Conservation (phyloP, 2,329 filamentous ascomycete genomes). For the Paecilomyces sp. region DNA sequence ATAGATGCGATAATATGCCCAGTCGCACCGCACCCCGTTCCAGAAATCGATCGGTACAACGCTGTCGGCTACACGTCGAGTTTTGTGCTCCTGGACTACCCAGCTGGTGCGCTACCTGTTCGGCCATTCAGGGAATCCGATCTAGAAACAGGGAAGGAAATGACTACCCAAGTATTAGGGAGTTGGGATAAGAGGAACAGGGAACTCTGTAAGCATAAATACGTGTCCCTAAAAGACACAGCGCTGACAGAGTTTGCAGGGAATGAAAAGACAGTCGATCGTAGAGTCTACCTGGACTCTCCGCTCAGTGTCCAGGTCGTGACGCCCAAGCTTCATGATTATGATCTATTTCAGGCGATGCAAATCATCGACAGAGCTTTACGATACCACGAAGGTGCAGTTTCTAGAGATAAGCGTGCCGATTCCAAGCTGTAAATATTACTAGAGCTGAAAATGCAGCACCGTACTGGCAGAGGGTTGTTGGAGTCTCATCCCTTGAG, state of each 20-base stretch:
- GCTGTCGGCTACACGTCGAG: slow-evolving; percentile 55
- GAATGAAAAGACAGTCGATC: slow-evolving; percentile 44
- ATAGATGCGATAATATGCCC: slow-evolving; percentile 59
- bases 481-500: too few relatives aligned
- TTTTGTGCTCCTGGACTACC: slow-evolving; percentile 57
- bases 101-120: slow-evolving; percentile 52
- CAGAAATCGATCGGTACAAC: slow-evolving; percentile 56
- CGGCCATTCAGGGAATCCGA: slow-evolving; percentile 44
- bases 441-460: too few relatives aligned
- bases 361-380: slow-evolving; percentile 40
- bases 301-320: slow-evolving; percentile 52
- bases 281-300: slow-evolving; percentile 47
- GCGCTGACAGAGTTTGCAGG: slow-evolving; percentile 13
- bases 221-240: slow-evolving; percentile 1
- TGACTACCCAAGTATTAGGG: slow-evolving; percentile 34
- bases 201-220: slow-evolving; percentile 44
- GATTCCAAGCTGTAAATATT: slow-evolving; percentile 15
- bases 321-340: slow-evolving; percentile 48
- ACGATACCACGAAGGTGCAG: slow-evolving; percentile 7
- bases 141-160: slow-evolving; percentile 41
- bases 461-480: too few relatives aligned
- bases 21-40: slow-evolving; percentile 57
- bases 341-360: slow-evolving; percentile 49
- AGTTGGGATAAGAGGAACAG: slow-evolving; percentile 57
- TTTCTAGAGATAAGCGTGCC: neutral